Base-by-base conservation (phyloP, 1,284 basidiomycete species). In the Stygiomarasmius scandens region DNA sequence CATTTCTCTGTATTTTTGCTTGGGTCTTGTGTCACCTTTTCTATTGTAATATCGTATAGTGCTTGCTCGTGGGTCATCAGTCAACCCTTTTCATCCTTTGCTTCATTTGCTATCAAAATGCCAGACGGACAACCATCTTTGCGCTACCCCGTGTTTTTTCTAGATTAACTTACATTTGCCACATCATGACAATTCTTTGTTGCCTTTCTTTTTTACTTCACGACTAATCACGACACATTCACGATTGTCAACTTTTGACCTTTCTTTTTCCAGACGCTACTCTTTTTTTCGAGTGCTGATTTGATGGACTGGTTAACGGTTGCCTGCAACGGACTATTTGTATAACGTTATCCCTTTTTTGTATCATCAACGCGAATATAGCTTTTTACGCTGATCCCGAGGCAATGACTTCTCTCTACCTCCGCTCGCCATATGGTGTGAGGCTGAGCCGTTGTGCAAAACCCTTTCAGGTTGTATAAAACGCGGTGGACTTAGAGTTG, bases 21-120 rank as follows among this genome's bases (percentile, higher is more conserved):
- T 53, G 49, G 48, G 47, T 49, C 20, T 59, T 58, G 56, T 25
- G 16, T 58, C 43, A 49, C 25, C 34, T n/a, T 56, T 11, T 19
- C 25, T 25, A 41, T 16, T 41, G 38, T 41, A 41, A 41, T 41
- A 20, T 20, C 48, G 23, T 11, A 3, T 49, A 49, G 48, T 41
- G 38, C 48, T 32, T 41, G 38, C 48, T 32, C 14, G n/a, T 29
- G 10, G 48, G 25, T 49, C 27, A 29, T 25, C 16, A 11, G 19
- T 14, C 23, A 10, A 45, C 23, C 52, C 25, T 45, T 46, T 29
- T 25, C 22, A 16, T 46, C 43, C 20, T 12, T 51, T 52, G 24
- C 48, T 23, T 47, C 19, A 8, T 32, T 36, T 54, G 20, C 20
- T 43, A n/a, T 23, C 24, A 47, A 19, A 20, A 44, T 38, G 38